phyloP scores from a whole-genome alignment of 371 early-diverging fungal genomes.

The Gilbertella persicaria region DNA sequence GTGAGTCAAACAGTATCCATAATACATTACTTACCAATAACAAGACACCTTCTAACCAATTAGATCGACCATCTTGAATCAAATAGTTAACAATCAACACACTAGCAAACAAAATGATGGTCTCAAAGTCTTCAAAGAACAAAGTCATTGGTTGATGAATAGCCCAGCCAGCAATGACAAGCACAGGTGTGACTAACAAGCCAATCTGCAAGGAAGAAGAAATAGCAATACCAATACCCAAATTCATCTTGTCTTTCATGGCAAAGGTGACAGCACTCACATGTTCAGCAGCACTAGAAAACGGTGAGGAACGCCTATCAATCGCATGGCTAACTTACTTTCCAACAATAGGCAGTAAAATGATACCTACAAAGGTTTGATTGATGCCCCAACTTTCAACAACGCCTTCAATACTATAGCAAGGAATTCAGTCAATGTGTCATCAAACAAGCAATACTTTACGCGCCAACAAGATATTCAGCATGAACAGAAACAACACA shows the following conservation, averaged over 20 bases:
- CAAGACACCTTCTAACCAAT: conserved; percentile 85
- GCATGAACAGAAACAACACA: conserved; percentile 75
- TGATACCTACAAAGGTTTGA: conserved; percentile 85
- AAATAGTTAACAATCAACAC: conserved; percentile 86
- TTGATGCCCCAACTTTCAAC: conserved; percentile 64
- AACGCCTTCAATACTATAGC: conserved; percentile 73
- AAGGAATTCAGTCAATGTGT: neutral
- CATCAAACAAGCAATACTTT: conserved; percentile 22
- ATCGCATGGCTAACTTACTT: conserved; percentile 28
- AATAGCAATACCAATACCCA: conserved; percentile 84
- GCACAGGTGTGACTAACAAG: conserved; percentile 83
- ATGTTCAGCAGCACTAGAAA: conserved; percentile 60
- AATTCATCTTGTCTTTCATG: conserved; percentile 89
- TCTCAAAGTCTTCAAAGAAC: conserved; percentile 83
- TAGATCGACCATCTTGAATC: conserved; percentile 74
- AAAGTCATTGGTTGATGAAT: conserved; percentile 77
- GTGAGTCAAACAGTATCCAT: neutral
- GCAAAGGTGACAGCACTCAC: conserved; percentile 84
- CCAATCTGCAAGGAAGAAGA: conserved; percentile 92
- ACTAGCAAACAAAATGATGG: conserved; percentile 79
- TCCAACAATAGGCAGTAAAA: conserved; percentile 87
- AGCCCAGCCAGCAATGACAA: conserved; percentile 89
- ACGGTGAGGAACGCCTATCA: neutral
- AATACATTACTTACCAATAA: conserved; percentile 51
- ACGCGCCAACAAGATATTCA: conserved; percentile 77